Conservation (phyloP, 805 yeast genomes). For the Diddensiella transvaalensis region DNA sequence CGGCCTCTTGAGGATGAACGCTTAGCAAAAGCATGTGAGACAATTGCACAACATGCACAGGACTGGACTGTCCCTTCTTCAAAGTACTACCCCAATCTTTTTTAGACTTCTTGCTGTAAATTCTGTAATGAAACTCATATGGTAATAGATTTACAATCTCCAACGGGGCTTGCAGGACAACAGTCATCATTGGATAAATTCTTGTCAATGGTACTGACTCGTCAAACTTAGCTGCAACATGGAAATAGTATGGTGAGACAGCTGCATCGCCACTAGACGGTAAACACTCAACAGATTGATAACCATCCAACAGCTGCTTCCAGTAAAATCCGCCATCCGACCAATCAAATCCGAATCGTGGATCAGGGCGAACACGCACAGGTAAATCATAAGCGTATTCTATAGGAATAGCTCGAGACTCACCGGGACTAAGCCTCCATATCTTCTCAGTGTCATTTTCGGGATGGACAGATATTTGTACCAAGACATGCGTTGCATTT, state of each 20-base stretch:
- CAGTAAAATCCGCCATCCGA: conserved; percentile 60
- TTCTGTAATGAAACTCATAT: conserved; percentile 66
- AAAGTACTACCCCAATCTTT: conserved; percentile 64
- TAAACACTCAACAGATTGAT: conserved; percentile 58
- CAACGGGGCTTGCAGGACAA: conserved; percentile 79
- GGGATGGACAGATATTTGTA: conserved; percentile 42
- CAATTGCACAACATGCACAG: conserved; percentile 76
- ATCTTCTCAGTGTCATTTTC: conserved; percentile 35
- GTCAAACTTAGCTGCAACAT: conserved; percentile 64
- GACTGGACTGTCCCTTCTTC: conserved; percentile 60
- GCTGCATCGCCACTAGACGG: conserved; percentile 21
- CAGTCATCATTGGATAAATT: conserved; percentile 79
- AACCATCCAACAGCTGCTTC: conserved; percentile 52
- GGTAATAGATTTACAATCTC: conserved; percentile 84
- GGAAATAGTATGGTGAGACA: conserved; percentile 56
- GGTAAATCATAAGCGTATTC: conserved; percentile 56
- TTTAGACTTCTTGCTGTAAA: conserved; percentile 70
- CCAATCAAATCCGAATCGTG: conserved; percentile 61
- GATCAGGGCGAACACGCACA: conserved; percentile 60
- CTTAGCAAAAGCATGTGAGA: conserved; percentile 68
- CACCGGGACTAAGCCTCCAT: conserved; percentile 51
- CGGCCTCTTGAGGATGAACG: conserved; percentile 51
- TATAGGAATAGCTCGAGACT: conserved; percentile 67
- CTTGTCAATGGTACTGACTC: conserved; percentile 64
- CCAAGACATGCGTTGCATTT: conserved; percentile 61